Conservation (phyloP, 306 rosid genomes). For the Vigna reflexopilosa region DNA sequence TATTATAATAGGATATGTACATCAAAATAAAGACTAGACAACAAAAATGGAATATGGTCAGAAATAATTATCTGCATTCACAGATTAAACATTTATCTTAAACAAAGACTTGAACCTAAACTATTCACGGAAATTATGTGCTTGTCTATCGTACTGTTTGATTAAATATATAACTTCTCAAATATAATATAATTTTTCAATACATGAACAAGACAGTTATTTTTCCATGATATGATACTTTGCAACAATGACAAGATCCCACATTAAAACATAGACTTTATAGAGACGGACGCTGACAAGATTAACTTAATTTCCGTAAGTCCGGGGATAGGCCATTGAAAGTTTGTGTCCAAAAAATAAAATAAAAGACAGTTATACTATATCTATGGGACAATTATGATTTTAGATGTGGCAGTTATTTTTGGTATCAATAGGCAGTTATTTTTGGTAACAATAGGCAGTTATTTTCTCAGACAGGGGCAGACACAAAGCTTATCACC, state of each 20-base stretch:
- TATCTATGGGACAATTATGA: neutral
- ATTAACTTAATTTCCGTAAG: neutral
- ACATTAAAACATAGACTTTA: too few species aligned
- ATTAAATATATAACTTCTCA: neutral
- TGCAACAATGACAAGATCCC: neutral
- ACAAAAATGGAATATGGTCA: neutral
- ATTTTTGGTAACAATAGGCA: too few species aligned
- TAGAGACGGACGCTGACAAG: too few species aligned
- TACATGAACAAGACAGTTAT: neutral
- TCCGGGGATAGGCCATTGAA: neutral
- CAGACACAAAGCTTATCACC: neutral
- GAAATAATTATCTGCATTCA: neutral
- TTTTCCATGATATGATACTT: neutral
- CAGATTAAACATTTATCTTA: slow-evolving; percentile 1
- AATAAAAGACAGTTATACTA: neutral
- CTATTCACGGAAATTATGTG: neutral
- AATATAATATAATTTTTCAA: neutral
- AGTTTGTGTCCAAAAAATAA: neutral
- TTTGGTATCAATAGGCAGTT: too few species aligned
- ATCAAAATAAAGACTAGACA: slow-evolving; percentile 13
- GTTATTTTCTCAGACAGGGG: neutral
- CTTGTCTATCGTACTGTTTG: neutral
- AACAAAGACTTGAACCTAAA: slow-evolving; percentile 13
- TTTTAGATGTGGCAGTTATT: neutral
- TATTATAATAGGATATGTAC: neutral